These are phyloP conservation scores for Botrytis fragariae DNA, from an alignment of 2,329 filamentous ascomycete species.

Conservation along the genomic window DNA sequence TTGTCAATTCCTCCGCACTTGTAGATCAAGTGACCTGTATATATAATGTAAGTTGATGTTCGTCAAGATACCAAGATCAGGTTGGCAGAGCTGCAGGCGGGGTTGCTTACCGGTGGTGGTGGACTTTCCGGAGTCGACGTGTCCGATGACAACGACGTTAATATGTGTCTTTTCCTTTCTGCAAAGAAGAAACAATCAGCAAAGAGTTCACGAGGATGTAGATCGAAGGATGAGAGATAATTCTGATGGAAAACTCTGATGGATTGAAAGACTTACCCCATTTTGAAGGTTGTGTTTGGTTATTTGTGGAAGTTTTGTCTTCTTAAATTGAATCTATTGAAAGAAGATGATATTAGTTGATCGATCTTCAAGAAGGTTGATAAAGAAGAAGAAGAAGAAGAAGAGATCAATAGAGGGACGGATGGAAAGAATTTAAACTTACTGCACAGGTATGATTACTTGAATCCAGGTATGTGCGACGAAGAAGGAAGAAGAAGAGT, in stretches of 20 bases:
- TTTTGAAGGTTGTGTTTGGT: constrained; percentile 37
- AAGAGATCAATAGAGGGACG: background rate
- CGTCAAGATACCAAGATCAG: constrained; percentile 13
- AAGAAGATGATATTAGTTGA: constrained; percentile 27
- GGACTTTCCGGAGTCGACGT: constrained; percentile 99
- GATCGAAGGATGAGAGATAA: constrained; percentile 20
- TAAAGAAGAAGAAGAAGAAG: background rate
- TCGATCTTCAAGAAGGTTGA: constrained; percentile 1
- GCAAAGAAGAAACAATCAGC: constrained; percentile 36
- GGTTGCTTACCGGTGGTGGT: constrained; percentile 79
- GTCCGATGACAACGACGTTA: constrained; percentile 98
- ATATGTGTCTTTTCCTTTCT: constrained; percentile 98
- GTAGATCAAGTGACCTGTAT: constrained; percentile 94
- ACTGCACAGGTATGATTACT: constrained; percentile 39
- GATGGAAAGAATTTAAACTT: constrained; percentile 21
- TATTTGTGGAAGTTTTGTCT: constrained; percentile 32
- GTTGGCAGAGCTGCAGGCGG: background rate
- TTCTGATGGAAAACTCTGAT: constrained; percentile 16
- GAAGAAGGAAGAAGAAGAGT: constrained; percentile 21
- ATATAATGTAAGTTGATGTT: constrained; percentile 26
- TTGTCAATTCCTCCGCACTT: constrained; percentile 99
- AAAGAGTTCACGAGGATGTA: constrained; percentile 25
- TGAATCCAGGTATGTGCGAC: constrained; percentile 38
- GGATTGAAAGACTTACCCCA: constrained; percentile 36
- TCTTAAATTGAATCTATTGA: constrained; percentile 31